Percentiles rank a stretch among this genome's conserved stretches.
Conservation (phyloP, 1,284 basidiomycete species). For the Naganishia sp. region DNA sequence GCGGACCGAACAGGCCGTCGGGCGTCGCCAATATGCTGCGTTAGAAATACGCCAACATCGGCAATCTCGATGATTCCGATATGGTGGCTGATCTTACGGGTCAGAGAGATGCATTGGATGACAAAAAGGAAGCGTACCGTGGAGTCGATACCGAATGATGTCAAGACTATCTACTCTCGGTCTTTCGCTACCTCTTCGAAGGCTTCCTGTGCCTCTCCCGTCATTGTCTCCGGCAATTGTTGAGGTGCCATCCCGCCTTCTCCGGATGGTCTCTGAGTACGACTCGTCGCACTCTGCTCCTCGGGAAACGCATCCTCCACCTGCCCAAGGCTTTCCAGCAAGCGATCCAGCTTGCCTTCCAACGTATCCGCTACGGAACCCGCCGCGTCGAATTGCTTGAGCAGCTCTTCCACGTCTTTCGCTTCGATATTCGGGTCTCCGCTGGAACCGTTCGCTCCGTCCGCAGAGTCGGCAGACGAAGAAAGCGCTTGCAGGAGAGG, state of each 20-base stretch:
- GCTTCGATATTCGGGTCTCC: neutral
- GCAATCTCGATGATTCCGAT: too few relatives aligned
- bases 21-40: too few relatives aligned
- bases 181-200: slow-evolving; percentile 27
- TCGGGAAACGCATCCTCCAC: slow-evolving; percentile 42
- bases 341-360: slow-evolving; percentile 49
- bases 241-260: slow-evolving; percentile 3
- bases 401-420: slow-evolving; percentile 42
- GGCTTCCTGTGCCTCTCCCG: slow-evolving; percentile 28
- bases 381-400: slow-evolving; percentile 51
- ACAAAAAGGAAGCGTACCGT: too few relatives aligned
- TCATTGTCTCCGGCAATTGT: slow-evolving; percentile 24
- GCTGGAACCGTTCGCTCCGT: neutral
- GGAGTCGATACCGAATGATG: too few relatives aligned
- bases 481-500: slow-evolving; percentile 25
- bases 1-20: too few relatives aligned
- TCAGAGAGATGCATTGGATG: too few relatives aligned
- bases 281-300: slow-evolving; percentile 11
- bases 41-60: too few relatives aligned
- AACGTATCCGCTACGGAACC: slow-evolving; percentile 51
- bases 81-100: too few relatives aligned
- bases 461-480: slow-evolving; percentile 27
- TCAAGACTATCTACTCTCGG: neutral
- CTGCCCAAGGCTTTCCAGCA: slow-evolving; percentile 45
- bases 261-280: neutral